Conservation (phyloP, 1,284 basidiomycete genomes). For the Sporisorium iseilematis-ciliati region DNA sequence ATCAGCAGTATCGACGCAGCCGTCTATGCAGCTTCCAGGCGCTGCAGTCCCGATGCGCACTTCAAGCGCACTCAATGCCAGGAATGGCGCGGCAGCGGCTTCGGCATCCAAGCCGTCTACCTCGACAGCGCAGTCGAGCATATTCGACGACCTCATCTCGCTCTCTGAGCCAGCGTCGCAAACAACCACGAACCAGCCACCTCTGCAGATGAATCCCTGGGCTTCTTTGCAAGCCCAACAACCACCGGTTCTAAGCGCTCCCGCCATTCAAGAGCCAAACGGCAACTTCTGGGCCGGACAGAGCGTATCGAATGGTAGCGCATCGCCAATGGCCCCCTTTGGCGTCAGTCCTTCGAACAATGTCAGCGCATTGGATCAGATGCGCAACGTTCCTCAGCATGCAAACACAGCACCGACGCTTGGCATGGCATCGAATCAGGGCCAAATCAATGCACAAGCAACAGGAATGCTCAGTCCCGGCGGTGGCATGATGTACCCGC, state of each 20-base stretch:
- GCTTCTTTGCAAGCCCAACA: conserved; percentile 46
- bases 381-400: conserved; percentile 29
- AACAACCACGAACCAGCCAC: conserved; percentile 27
- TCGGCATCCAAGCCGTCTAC: conserved; percentile 12
- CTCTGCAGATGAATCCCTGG: conserved; percentile 57
- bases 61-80: conserved; percentile 37
- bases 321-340: conserved; percentile 16
- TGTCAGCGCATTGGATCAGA: conserved; percentile 7
- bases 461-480: conserved; percentile 33
- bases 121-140: conserved; percentile 41
- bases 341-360: conserved; percentile 28
- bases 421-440: conserved; percentile 4
- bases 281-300: conserved; percentile 45
- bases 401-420: conserved; percentile 28
- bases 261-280: conserved; percentile 36
- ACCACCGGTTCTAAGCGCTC: conserved; percentile 41
- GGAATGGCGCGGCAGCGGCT: conserved; percentile 7
- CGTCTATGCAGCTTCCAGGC: conserved; percentile 22
- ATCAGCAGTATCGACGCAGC: conserved; percentile 8
- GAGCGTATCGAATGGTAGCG: neutral
- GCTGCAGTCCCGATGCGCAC: conserved; percentile 29
- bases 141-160: conserved; percentile 56
- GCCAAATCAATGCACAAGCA: conserved; percentile 8
- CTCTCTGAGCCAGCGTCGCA: conserved; percentile 22
- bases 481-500: conserved; percentile 32